Evolutionary conservation across 495 filamentous ascomycete species (phyloP), one percentile per base, ranked within the genome.

Genomic region (Cudoniella acicularis): DNA sequence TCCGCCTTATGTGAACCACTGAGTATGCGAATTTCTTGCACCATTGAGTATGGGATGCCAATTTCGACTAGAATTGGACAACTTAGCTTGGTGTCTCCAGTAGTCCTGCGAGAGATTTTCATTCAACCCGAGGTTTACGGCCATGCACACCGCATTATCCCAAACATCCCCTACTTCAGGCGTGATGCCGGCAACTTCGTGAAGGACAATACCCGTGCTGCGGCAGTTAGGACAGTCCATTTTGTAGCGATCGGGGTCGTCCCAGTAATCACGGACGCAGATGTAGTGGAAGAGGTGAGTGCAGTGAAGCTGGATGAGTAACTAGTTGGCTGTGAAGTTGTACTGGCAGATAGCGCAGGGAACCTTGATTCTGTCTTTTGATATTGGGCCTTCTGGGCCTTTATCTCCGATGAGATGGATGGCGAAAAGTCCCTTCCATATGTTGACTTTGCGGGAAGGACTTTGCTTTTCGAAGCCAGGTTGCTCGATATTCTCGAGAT

Each of bases 401-500:
- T 22, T 16, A 8, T 26, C 49, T 18, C 17, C 54, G 36, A 63
- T 48, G 10, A 55, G 61, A 20, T 59, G 61, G 51, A 63, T 50
- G 9, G 43, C 49, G 20, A 63, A 63, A 13, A 59, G 50, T 8
- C 21, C 11, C 2, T 36, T 10, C n/a, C 11, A 54, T n/a, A 59
- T 47, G 10, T 52, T 59, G 48, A 21, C 36, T 45, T 22, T 24
- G 17, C 40, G n/a, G 0, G 48, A 52, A 16, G 56, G 56, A 13
- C 11, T 49, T 16, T 48, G 10, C 11, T 49, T 25, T 13, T 16
- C 17, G 25, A 41, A 10, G 13, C 18, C 3, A 42, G 54, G 54
- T 50, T 21, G 10, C 40, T 2, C 2, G 16, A 16, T 40, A n/a
- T 13, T 0, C n/a, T 46, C 6, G 8, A 62, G 21, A 1, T n/a